Conservation (phyloP, 225 moss, liverwort and hornwort genomes). For the Lunularia cruciata region DNA sequence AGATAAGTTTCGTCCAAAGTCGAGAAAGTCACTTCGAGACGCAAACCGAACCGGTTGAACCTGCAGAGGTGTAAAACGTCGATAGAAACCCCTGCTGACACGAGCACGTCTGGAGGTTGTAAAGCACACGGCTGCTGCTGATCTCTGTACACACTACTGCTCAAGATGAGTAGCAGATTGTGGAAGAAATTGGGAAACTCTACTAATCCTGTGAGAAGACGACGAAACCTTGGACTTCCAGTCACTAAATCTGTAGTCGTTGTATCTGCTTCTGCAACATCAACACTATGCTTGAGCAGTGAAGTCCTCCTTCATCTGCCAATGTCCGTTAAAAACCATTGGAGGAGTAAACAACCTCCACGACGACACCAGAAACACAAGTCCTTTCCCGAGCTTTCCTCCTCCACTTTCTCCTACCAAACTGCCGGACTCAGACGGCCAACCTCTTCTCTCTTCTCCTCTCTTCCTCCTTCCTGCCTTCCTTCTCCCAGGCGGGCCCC, state of each 20-base stretch:
- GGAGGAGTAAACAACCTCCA: constrained; percentile 21
- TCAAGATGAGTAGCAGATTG: background rate
- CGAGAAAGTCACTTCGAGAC: background rate
- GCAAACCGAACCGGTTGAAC: background rate
- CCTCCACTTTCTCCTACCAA: constrained; percentile 34
- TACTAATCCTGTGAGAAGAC: background rate
- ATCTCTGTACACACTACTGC: constrained; percentile 3
- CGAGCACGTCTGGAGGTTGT: background rate
- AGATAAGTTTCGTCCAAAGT: background rate
- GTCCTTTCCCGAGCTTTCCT: constrained; percentile 8
- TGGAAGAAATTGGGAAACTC: too few species aligned
- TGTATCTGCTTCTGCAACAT: background rate
- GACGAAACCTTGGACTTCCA: too few species aligned
- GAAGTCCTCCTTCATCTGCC: constrained; percentile 7
- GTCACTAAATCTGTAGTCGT: background rate
- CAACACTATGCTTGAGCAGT: constrained; percentile 2
- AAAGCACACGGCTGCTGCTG: background rate
- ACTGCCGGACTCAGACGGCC: constrained; percentile 30
- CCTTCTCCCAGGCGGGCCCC: background rate
- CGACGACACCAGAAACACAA: constrained; percentile 1
- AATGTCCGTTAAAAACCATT: constrained; percentile 20
- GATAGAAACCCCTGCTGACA: background rate
- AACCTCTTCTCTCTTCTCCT: constrained; percentile 24
- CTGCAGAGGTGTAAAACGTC: background rate
- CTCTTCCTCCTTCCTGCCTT: constrained; percentile 18